Evolutionary conservation across 352 stramenopile species (phyloP).

Genomic region (Pythium brassicae): DNA sequence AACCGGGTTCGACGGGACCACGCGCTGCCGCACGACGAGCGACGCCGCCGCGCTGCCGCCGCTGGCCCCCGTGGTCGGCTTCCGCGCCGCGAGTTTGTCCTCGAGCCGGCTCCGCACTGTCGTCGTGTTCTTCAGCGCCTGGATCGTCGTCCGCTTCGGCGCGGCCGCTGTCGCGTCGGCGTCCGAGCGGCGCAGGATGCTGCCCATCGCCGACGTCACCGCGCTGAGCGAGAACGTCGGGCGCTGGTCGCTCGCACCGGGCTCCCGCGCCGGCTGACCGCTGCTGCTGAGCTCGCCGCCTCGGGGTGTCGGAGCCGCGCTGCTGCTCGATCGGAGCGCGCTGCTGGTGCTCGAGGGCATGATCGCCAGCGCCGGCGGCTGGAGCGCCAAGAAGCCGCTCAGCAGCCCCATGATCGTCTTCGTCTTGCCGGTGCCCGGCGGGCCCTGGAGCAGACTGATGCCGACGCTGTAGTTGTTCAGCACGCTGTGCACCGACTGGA

Average conservation of each 20-base stretch:
- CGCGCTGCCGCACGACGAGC: slow-evolving; percentile 44
- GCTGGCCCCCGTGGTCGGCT: slow-evolving; percentile 8
- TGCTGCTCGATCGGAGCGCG: not conserved
- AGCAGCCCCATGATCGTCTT: slow-evolving; percentile 88
- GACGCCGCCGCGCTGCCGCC: too few relatives aligned
- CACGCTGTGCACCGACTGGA: slow-evolving; percentile 84
- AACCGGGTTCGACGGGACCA: slow-evolving; percentile 20
- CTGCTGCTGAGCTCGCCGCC: slow-evolving; percentile 22
- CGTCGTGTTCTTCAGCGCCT: slow-evolving; percentile 54
- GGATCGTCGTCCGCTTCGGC: slow-evolving; percentile 48
- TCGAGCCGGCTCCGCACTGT: slow-evolving; percentile 62
- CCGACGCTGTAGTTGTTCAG: slow-evolving; percentile 84
- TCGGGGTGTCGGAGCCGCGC: not conserved
- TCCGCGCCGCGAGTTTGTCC: slow-evolving; percentile 41
- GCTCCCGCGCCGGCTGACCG: slow-evolving; percentile 40
- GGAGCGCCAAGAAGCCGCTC: slow-evolving; percentile 66
- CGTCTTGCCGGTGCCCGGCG: slow-evolving; percentile 94
- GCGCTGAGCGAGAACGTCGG: slow-evolving; percentile 54
- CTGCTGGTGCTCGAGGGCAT: slow-evolving; percentile 17
- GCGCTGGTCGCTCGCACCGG: slow-evolving; percentile 7
- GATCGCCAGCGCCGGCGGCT: slow-evolving; percentile 43
- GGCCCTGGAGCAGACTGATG: slow-evolving; percentile 91
- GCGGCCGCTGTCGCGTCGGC: slow-evolving; percentile 4
- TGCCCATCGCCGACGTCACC: slow-evolving; percentile 39
- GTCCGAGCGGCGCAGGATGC: slow-evolving; percentile 56